Percentiles rank a stretch among this genome's conserved stretches.
Evolutionary conservation across 352 stramenopile genomes (phyloP).

Genomic region (Peronospora tabacina): DNA sequence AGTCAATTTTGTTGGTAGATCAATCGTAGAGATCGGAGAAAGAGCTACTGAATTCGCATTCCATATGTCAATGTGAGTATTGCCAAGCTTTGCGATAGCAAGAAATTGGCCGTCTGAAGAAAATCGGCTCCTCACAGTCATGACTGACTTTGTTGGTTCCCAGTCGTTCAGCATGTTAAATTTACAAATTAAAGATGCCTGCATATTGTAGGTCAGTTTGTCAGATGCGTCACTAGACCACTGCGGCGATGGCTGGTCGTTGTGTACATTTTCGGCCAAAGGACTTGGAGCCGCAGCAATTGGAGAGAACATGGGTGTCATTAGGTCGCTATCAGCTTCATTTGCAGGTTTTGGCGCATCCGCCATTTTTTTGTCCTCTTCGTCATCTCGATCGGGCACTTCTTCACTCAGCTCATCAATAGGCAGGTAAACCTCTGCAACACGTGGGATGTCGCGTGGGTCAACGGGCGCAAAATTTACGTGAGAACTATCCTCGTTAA

Average conservation of each 20-base stretch:
- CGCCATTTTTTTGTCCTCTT: conserved; percentile 8
- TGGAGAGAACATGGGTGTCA: conserved; percentile 28
- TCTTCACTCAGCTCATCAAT: conserved; percentile 26
- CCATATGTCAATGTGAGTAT: conserved; percentile 41
- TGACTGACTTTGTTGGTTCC: conserved; percentile 23
- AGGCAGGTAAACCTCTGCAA: conserved; percentile 29
- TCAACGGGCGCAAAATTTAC: conserved; percentile 12
- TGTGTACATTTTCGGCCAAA: conserved; percentile 3
- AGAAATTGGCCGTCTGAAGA: conserved; percentile 34
- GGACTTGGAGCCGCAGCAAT: conserved; percentile 3
- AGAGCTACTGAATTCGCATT: conserved; percentile 22
- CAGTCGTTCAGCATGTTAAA: conserved; percentile 36
- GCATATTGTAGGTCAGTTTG: conserved; percentile 1
- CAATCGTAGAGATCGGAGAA: conserved; percentile 24
- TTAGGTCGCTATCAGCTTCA: conserved; percentile 3
- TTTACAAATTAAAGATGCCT: conserved; percentile 31
- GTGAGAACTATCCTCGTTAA: conserved; percentile 14
- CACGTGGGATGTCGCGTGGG: conserved; percentile 24
- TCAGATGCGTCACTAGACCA: conserved; percentile 13
- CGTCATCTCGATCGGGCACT: conserved; percentile 7
- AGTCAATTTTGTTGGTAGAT: conserved; percentile 19
- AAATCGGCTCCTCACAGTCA: conserved; percentile 31
- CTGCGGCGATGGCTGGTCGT: neutral
- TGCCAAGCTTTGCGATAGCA: conserved; percentile 31
- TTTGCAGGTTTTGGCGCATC: conserved; percentile 4